A percentile compares a stretch with the other conserved stretches of the same genome.
Evolutionary conservation across 2,329 filamentous ascomycete species (phyloP).

Genomic region (Diaporthe humulicola): DNA sequence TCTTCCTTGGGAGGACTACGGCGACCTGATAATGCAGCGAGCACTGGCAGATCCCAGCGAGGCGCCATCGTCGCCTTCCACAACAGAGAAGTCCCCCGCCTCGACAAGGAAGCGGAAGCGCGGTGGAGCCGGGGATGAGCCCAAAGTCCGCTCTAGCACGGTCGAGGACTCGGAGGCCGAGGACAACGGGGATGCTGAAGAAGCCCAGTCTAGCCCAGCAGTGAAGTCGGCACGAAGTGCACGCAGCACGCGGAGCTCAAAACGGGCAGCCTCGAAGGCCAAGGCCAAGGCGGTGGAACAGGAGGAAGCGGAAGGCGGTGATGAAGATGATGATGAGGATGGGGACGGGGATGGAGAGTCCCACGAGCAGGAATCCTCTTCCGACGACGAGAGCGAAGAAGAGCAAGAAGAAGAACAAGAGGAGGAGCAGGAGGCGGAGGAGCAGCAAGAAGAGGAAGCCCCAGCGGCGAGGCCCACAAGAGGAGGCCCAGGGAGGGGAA

Average conservation of each 20-base stretch:
- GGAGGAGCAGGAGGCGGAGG: constrained; percentile 37
- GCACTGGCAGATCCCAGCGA: constrained; percentile 61
- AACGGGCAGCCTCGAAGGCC: constrained; percentile 56
- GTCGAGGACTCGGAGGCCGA: constrained; percentile 67
- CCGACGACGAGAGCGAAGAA: constrained; percentile 42
- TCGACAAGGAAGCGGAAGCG: constrained; percentile 61
- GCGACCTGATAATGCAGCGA: constrained; percentile 61
- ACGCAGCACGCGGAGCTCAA: constrained; percentile 58
- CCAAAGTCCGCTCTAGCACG: constrained; percentile 60
- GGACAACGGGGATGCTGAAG: constrained; percentile 49
- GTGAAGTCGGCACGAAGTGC: constrained; percentile 51
- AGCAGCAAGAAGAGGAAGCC: constrained; percentile 51
- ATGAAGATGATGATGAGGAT: constrained; percentile 47
- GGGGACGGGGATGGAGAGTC: constrained; percentile 55
- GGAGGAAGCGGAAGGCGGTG: constrained; percentile 50
- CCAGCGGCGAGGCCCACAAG: constrained; percentile 54
- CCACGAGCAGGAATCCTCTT: constrained; percentile 47
- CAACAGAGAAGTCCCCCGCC: constrained; percentile 54
- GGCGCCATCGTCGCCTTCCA: constrained; percentile 59
- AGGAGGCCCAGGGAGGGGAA: constrained; percentile 50
- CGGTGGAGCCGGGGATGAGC: constrained; percentile 49
- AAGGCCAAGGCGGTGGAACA: constrained; percentile 53
- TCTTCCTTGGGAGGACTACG: constrained; percentile 65
- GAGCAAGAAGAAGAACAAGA: constrained; percentile 45
- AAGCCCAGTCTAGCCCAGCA: constrained; percentile 51